Percentiles rank a stretch among this genome's conserved stretches.
These are phyloP conservation scores for Persicaria tinctoria DNA, from an alignment of 148 eudicot species.

Conservation along the genomic window DNA sequence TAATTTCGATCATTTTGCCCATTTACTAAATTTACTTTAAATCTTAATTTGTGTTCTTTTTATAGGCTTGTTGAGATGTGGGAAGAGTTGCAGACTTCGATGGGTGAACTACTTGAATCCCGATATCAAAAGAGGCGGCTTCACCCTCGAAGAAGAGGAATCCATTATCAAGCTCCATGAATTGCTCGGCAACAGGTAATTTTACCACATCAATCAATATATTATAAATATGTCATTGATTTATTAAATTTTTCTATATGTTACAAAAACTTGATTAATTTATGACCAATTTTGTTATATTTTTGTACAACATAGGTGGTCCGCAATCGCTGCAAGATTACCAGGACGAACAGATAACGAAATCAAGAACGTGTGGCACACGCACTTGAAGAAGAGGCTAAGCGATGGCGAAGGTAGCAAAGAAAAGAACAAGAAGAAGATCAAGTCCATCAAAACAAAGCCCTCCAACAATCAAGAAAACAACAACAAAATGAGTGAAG, in stretches of 20 bases:
- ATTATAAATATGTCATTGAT: too few relatives aligned
- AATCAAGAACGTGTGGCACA: conserved; percentile 13
- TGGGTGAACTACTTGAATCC: conserved; percentile 71
- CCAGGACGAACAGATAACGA: conserved; percentile 15
- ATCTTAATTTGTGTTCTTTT: background rate
- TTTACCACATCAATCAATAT: too few relatives aligned
- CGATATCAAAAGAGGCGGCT: conserved; percentile 69
- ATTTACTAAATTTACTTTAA: background rate
- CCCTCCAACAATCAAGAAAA: background rate
- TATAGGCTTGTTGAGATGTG: conserved; percentile 63
- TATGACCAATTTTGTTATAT: background rate
- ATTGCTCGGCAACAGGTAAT: conserved; percentile 71
- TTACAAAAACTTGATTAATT: background rate
- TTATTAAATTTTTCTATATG: too few relatives aligned
- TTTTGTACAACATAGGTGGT: conserved; percentile 3
- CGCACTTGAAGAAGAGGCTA: conserved; percentile 9
- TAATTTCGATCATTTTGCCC: background rate
- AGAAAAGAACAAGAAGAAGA: conserved; percentile 2
- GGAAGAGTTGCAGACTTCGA: conserved; percentile 75
- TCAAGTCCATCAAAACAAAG: background rate
- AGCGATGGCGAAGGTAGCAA: background rate
- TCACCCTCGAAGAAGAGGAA: conserved; percentile 64
- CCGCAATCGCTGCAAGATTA: conserved; percentile 9
- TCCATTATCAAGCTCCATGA: conserved; percentile 53
- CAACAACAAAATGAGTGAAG: background rate